phyloP scores from a whole-genome alignment of 495 filamentous ascomycete genomes.

The Penicillium alfredii region DNA sequence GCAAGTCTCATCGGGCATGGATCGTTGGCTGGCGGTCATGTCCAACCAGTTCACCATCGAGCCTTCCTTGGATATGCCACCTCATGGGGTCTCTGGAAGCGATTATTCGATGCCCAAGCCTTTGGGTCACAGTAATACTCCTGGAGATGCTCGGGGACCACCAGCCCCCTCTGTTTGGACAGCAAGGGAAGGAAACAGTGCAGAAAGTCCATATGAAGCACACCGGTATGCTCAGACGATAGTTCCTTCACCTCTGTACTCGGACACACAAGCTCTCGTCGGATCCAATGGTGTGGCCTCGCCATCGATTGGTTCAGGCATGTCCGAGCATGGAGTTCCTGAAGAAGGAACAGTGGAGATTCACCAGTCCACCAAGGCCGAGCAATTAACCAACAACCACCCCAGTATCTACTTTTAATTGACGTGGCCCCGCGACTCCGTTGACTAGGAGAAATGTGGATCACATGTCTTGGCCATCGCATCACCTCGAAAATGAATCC shows the following conservation, averaged over 20 bases:
- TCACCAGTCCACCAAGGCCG: conserved; percentile 8
- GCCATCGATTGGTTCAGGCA: no score
- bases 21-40: conserved; percentile 15
- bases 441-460: no score
- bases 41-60: conserved; percentile 16
- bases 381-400: conserved; percentile 15
- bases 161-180: conserved; percentile 10
- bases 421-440: no score
- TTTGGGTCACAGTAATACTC: neutral
- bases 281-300: conserved; percentile 7
- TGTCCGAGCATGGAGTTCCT: no score
- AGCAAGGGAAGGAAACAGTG: conserved; percentile 1
- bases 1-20: conserved; percentile 16
- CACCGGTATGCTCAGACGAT: conserved; percentile 3
- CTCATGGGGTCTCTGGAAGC: neutral
- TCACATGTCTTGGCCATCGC: conserved; percentile 3
- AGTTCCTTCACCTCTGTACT: conserved; percentile 8
- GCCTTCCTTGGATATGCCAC: neutral
- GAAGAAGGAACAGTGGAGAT: conserved; percentile 1
- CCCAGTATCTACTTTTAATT: conserved; percentile 22
- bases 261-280: conserved; percentile 3
- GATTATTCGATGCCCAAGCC: conserved; percentile 5
- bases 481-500: no score
- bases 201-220: conserved; percentile 9
- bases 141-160: conserved; percentile 2